Evolutionary conservation across 108 stramenopile species (phyloP).

Genomic region (Cyclotella sp.): DNA sequence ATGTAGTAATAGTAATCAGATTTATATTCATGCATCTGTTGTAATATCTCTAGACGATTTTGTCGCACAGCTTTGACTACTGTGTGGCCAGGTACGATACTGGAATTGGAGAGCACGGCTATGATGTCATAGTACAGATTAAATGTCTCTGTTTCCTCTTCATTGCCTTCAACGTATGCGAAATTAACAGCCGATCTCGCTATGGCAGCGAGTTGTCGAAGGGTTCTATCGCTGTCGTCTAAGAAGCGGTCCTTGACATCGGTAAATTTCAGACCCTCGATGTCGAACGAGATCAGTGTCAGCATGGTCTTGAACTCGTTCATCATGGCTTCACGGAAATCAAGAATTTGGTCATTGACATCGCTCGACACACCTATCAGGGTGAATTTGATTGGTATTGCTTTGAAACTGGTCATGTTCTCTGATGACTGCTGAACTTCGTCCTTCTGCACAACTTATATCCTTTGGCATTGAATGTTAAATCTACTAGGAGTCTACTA

Average conservation of each 20-base stretch:
- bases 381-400: conserved; percentile 9
- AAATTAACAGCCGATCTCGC: background rate
- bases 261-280: background rate
- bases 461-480: too few relatives aligned
- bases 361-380: background rate
- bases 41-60: background rate
- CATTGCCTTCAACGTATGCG: background rate
- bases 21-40: conserved; percentile 1
- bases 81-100: too few relatives aligned
- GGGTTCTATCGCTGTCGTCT: background rate
- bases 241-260: background rate
- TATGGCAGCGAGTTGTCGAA: background rate
- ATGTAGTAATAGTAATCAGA: background rate
- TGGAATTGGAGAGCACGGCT: background rate
- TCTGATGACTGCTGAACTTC: background rate
- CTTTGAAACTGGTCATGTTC: background rate
- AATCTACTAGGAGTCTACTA: too few relatives aligned
- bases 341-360: background rate
- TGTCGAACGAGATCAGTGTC: background rate
- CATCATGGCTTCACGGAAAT: background rate
- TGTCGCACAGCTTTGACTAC: background rate
- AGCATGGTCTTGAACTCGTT: background rate
- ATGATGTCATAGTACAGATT: conserved; percentile 2
- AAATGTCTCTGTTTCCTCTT: background rate
- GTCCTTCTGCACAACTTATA: background rate